Base-by-base conservation (phyloP, 2,329 filamentous ascomycete species). In the Fusarium sp. region DNA sequence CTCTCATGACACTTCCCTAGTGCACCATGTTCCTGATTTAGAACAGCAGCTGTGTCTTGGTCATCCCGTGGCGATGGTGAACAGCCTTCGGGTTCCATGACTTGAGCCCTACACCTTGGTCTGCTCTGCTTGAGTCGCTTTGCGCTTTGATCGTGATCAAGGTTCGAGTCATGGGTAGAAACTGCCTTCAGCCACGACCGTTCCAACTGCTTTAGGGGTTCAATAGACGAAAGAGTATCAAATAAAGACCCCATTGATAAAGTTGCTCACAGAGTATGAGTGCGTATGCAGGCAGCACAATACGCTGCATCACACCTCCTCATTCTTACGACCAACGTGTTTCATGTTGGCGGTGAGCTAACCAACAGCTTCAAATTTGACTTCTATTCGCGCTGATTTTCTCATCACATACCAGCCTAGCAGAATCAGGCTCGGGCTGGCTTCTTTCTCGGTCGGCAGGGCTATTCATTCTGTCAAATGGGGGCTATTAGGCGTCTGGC, bases 11-110 rank as follows among this genome's bases (percentile, higher is more conserved):
- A 57, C 27, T 51, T 42, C n/a, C 46, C 25, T 54, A 61, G 60
- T 54, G 61, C 67, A 61, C 64, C 61, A 54, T 54, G 40, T 68
- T 68, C 67, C 70, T 70, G 64, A 70, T 68, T 70, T 70, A 70
- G 68, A 70, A 70, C 67, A 44, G 51, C n/a, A 67, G 31, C 36
- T 38, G 31, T 40, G 53, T 31, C 53, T 44, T 29, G 46, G 25
- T 44, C n/a, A 34, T 51, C 33, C 38, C 34, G 51, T 69, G 65
- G 51, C 49, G 56, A 64, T 63, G 29, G 20, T 18, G 66, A 67
- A 40, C 50, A 56, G 36, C 44, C 11, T 34, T 34, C 50, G 50
- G 36, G 51, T 61, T 29, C 46, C 53, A 34, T 42, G 50, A 53
- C 29, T 33, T 36, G 46, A 50, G 20, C 51, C 18, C 23, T 54